Evolutionary conservation across 225 moss, liverwort and hornwort genomes (phyloP), one percentile per base, ranked within the genome.

Genomic region (Sphagnum tenellum): DNA sequence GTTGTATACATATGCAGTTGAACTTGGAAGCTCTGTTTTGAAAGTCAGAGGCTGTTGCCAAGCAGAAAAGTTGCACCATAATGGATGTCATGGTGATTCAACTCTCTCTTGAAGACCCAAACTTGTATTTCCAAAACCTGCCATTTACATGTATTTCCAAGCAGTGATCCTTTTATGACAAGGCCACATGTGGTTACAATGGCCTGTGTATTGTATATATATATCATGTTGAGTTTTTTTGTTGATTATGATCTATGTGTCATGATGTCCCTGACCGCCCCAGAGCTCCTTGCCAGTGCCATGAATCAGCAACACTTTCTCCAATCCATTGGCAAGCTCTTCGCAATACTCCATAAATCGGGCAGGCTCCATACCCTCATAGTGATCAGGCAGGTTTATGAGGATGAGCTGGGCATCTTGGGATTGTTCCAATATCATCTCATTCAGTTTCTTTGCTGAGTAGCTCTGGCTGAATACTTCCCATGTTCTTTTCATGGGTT

Each of bases 251-350:
- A 29, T 61, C 64, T 81, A 84, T 5, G 82, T 67, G 12, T 80
- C 83, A 8, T 77, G 77, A 69, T 81, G 85, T 8, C 76, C 81
- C 59, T 85, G 81, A 0, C 86, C 82, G 6, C 86, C 78, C 93
- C 92, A 96, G 5, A 96, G 75, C 64, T 96, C 96, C 52, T 85
- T 96, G 44, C 96, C 88, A 2, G 92, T 89, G 0, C 96, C 96
- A 48, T 88, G 86, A 9, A 96, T 81, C 49, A 96, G 77, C 12
- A 96, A 75, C 47, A 96, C 89, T 64, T 92, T 70, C 52, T 74
- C 57, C 58, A 96, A 29, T 44, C 92, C 92, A 60, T 74, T 73
- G 4, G 92, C 89, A 2, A 96, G 78, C 65, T 92, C 80, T 62
- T 96, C 96, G 49, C 92, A 92, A 48, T 89, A 96, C 48, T 85